Percentiles rank a stretch among this genome's conserved stretches.
Evolutionary conservation across 192 early-diverging fungal genomes (phyloP).

Genomic region (Pecoramyces ruminantium): DNA sequence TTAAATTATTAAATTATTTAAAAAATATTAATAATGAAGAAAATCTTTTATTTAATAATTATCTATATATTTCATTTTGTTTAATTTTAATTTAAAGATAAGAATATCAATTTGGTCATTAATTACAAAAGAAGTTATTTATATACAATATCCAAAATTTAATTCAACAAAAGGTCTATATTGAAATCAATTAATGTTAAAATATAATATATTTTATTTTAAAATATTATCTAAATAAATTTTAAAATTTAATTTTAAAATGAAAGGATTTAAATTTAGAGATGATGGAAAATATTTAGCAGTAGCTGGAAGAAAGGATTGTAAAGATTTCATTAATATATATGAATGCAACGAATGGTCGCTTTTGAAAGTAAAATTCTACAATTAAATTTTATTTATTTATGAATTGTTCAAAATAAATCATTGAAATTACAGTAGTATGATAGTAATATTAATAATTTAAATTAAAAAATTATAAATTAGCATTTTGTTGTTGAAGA

Average conservation of each 20-base stretch:
- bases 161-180: neutral
- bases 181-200: too few species aligned
- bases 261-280: conserved; percentile 29
- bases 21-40: too few species aligned
- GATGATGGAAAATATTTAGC: conserved; percentile 43
- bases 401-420: too few species aligned
- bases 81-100: conserved; percentile 10
- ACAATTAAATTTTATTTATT: too few species aligned
- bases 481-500: conserved; percentile 56
- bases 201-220: too few species aligned
- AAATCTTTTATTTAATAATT: too few species aligned
- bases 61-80: neutral
- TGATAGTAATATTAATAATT: too few species aligned
- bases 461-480: neutral
- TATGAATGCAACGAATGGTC: conserved; percentile 49
- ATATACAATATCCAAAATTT: conserved; percentile 55
- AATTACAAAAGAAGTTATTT: conserved; percentile 22
- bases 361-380: conserved; percentile 47
- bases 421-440: too few species aligned
- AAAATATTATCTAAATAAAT: too few species aligned
- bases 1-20: too few species aligned
- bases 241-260: neutral
- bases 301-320: conserved; percentile 32
- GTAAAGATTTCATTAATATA: conserved; percentile 44
- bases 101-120: conserved; percentile 53